Evolutionary conservation across 208 protist species (phyloP).

Genomic region (Leishmania braziliensis): DNA sequence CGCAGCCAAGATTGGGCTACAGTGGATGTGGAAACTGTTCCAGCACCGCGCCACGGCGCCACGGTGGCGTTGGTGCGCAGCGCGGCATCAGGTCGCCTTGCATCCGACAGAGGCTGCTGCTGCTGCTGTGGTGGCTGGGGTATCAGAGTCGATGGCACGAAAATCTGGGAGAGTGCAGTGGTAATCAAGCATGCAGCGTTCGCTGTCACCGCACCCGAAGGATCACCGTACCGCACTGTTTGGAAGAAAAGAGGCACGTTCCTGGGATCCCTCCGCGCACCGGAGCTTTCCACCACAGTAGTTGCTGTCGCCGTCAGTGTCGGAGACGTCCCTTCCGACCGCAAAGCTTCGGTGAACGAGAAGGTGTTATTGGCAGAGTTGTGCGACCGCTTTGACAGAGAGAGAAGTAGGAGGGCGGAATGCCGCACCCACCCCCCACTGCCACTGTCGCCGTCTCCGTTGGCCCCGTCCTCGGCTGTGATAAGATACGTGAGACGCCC

Average conservation of each 20-base stretch:
- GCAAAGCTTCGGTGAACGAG: background rate
- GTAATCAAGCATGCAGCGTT: background rate
- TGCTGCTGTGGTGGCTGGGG: background rate
- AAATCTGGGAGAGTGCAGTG: background rate
- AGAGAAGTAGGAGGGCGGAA: slow-evolving; percentile 51
- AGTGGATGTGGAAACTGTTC: background rate
- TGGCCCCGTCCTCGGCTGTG: slow-evolving; percentile 1
- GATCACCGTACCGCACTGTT: background rate
- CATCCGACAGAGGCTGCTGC: background rate
- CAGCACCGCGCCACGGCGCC: background rate
- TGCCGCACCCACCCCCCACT: slow-evolving; percentile 40
- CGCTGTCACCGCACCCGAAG: background rate
- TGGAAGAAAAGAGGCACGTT: slow-evolving; percentile 1
- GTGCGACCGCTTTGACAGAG: slow-evolving; percentile 20
- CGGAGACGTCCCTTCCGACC: background rate
- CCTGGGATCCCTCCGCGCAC: background rate
- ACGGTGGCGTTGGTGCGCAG: background rate
- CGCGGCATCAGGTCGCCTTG: background rate
- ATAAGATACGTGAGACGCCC: slow-evolving; percentile 9
- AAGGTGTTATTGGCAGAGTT: background rate
- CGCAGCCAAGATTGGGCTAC: background rate
- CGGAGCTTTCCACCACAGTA: background rate
- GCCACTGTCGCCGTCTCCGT: background rate
- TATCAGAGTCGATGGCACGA: background rate
- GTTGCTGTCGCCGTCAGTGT: background rate